Evolutionary conservation across 176 grass and related monocot genomes (phyloP), one percentile per base, ranked within the genome.

Genomic region (Carex parvula): DNA sequence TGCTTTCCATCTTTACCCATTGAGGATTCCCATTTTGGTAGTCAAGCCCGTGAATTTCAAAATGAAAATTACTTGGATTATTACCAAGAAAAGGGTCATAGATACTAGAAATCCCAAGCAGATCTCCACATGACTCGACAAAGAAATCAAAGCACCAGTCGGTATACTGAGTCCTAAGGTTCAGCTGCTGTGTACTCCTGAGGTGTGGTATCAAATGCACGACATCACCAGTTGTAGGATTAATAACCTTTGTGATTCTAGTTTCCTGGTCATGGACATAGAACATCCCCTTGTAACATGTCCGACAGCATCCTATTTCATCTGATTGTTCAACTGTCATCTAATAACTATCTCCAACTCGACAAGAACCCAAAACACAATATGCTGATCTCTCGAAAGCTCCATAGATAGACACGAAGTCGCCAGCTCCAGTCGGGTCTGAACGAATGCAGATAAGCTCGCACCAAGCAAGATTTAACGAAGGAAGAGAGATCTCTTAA

Each of bases 1-100:
- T 24, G 84, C 7, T 74, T 17, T 89, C 41, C 4, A 74, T 60
- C 56, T 64, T 86, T 3, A 22, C 79, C 84, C 87, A 89, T 20
- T 5, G 59, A 35, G 16, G 21, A 37, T 67, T 66, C 56, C 5
- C 65, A 8, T 14, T 8, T 29, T 5, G 3, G 5, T 0, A 17
- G 15, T 82, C 77, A 20, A 86, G 65, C 2, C 17, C n/a, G 32
- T 86, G 80, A 7, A 89, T 16, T 30, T 74, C 72, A 55, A 86
- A 59, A 39, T 26, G 48, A 64, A 6, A 41, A 41, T 41, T 41
- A 41, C 39, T 41, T 41, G 39, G 39, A 41, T 41, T 41, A 41
- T 41, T 6, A 41, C 39, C 5, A 41, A 41, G 39, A 0, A 41
- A 41, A 41, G 5, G 0, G 4, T 41, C 74, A 58, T 30, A 65